Evolutionary conservation across 1,139 yeast genomes (phyloP), one percentile per base, ranked within the genome.

Genomic region (Lodderomyces orthopsilosis): DNA sequence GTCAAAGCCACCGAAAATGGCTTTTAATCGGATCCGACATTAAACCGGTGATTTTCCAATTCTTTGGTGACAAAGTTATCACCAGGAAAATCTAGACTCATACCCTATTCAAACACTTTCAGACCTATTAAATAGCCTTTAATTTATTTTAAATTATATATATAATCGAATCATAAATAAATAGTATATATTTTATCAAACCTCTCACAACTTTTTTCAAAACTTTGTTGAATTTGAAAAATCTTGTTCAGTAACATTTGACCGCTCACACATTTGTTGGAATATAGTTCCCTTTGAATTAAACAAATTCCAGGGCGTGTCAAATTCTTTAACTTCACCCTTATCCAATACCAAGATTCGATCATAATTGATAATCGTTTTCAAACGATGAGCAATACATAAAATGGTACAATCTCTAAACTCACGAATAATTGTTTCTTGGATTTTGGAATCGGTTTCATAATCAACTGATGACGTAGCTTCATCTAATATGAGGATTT

Each of bases 241-340:
- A 45, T 65, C 70, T 13, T 52, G 56, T 13, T 43, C 49, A 3
- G 53, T 52, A 32, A 83, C 79, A 41, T 73, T 73, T 4, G 84
- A 74, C 49, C 77, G 72, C 14, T 65, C 70, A 58, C 90, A 84
- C 88, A 84, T 81, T 43, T 74, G 72, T 49, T 75, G 68, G 64
- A 84, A 59, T 24, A 58, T 55, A 40, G 62, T 51, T 18, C 48
- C 48, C 13, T 47, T 33, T 15, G 21, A 22, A 34, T 53, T 53
- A 46, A 55, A 65, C 45, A 65, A 56, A 21, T 54, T 56, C 52
- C 56, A 52, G 12, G 85, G 85, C 1, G 75, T 66, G 53, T 79
- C 91, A 55, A 74, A 78, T 57, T 84, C 89, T 26, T 65, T 39
- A 34, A 81, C 66, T 47, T 72, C 72, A 46, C 91, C 91, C 41